These are phyloP conservation scores for Russula earlei DNA, from an alignment of 768 basidiomycete species.

Conservation along the genomic window DNA sequence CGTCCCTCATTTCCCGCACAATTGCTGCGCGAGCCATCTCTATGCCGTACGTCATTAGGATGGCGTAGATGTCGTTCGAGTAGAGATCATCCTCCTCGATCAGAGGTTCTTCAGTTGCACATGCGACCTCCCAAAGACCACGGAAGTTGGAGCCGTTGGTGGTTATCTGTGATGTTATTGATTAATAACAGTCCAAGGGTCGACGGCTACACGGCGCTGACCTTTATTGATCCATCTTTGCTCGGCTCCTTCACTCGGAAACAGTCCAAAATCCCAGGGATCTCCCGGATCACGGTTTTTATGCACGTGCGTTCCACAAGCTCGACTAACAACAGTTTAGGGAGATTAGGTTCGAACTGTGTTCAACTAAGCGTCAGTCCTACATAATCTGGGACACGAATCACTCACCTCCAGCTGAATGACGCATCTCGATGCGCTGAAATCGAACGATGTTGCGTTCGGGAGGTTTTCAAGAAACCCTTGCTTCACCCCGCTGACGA, in stretches of 20 bases:
- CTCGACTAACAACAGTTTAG: slow-evolving; percentile 89
- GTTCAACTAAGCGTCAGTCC: neutral
- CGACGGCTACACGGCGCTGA: slow-evolving; percentile 21
- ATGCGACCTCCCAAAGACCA: slow-evolving; percentile 74
- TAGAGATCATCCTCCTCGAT: slow-evolving; percentile 75
- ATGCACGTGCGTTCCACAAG: slow-evolving; percentile 84
- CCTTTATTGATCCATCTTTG: slow-evolving; percentile 46
- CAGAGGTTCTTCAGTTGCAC: slow-evolving; percentile 34
- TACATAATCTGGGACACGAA: neutral
- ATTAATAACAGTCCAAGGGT: neutral
- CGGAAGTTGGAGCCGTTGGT: slow-evolving; percentile 92
- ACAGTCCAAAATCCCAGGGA: slow-evolving; percentile 80
- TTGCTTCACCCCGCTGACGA: slow-evolving; percentile 37
- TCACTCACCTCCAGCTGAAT: slow-evolving; percentile 74
- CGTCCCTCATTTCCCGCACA: slow-evolving; percentile 80
- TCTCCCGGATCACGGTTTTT: slow-evolving; percentile 80
- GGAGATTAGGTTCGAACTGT: slow-evolving; percentile 83
- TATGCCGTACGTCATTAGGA: slow-evolving; percentile 87
- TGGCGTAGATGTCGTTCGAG: slow-evolving; percentile 92
- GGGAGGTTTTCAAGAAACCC: slow-evolving; percentile 49
- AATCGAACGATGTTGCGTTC: slow-evolving; percentile 64
- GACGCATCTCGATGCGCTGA: slow-evolving; percentile 54
- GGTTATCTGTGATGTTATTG: slow-evolving; percentile 41
- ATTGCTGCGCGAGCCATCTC: slow-evolving; percentile 93
- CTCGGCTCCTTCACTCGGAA: slow-evolving; percentile 61